Evolutionary conservation across 1,284 basidiomycete species (phyloP).

Genomic region (Apiotrichum laibachii): DNA sequence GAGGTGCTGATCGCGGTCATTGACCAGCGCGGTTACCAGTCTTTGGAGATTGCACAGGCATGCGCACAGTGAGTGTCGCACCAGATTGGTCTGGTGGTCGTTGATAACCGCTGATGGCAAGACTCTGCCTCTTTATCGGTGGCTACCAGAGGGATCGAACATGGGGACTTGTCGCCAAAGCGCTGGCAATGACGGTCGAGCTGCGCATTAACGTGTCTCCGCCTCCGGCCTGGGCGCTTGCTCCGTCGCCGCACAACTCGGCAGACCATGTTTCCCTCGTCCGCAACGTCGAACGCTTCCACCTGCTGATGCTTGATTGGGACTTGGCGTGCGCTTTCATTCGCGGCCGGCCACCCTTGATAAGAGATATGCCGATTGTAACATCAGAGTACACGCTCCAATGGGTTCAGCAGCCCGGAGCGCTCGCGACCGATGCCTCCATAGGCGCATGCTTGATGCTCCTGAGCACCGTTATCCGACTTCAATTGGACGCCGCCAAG

Average conservation of each 20-base stretch:
- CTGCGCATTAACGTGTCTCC: conserved; percentile 18
- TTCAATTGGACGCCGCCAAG: not conserved
- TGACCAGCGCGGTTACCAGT: conserved; percentile 15
- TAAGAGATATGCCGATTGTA: conserved; percentile 10
- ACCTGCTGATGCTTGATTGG: conserved; percentile 18
- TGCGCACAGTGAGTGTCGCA: no score
- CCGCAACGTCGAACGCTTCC: conserved; percentile 20
- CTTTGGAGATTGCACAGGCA: conserved; percentile 24
- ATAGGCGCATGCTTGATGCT: not conserved
- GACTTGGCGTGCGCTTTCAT: conserved; percentile 20
- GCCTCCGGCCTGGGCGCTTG: conserved; percentile 12
- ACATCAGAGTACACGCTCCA: not conserved
- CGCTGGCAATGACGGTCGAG: conserved; percentile 19
- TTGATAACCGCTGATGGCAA: conserved; percentile 10
- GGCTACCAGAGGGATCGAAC: conserved; percentile 7
- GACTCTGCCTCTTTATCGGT: conserved; percentile 5
- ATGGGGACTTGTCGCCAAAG: conserved; percentile 9
- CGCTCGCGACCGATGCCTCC: not conserved
- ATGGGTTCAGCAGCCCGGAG: conserved; percentile 1
- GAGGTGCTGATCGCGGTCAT: conserved; percentile 16
- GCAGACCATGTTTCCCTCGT: not conserved
- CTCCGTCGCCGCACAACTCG: conserved; percentile 3
- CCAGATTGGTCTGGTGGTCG: no score
- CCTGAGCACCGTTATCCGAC: not conserved
- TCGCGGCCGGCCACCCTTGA: conserved; percentile 14